Evolutionary conservation across 257 asterid species (phyloP).

Genomic region (Plantago major): DNA sequence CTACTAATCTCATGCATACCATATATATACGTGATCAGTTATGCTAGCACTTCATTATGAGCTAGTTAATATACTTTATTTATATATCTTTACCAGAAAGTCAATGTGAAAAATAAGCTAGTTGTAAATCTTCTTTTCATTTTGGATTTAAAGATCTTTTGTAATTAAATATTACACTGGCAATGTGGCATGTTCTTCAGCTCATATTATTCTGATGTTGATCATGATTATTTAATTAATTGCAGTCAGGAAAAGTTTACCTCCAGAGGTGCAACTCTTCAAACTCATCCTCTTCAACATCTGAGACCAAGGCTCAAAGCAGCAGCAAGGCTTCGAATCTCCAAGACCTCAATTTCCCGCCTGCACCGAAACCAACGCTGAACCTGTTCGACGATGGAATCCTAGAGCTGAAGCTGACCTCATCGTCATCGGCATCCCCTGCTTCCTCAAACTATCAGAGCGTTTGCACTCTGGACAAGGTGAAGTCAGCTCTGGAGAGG

Average conservation of each 20-base stretch:
- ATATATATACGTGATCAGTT: neutral
- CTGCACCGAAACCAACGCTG: conserved; percentile 32
- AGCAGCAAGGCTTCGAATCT: conserved; percentile 27
- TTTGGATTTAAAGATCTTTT: too few species aligned
- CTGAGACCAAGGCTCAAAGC: conserved; percentile 30
- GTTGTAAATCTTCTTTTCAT: too few species aligned
- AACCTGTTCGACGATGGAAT: conserved; percentile 41
- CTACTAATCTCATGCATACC: neutral
- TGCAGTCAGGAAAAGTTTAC: conserved; percentile 83
- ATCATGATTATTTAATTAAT: neutral
- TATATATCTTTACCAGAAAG: too few species aligned
- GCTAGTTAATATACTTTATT: too few species aligned
- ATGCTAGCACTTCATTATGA: neutral
- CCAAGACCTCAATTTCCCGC: conserved; percentile 68
- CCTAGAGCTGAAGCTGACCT: conserved; percentile 54
- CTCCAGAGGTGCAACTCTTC: conserved; percentile 56
- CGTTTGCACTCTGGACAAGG: conserved; percentile 57
- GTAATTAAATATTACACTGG: too few species aligned
- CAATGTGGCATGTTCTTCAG: too few species aligned
- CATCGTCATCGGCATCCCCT: conserved; percentile 28
- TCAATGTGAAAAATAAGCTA: too few species aligned
- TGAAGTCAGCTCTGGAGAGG: conserved; percentile 47
- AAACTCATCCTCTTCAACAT: conserved; percentile 41
- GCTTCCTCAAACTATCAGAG: conserved; percentile 38
- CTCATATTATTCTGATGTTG: neutral